phyloP scores from a whole-genome alignment of 73 alveolate species.

The Paramecium tetraurelia region DNA sequence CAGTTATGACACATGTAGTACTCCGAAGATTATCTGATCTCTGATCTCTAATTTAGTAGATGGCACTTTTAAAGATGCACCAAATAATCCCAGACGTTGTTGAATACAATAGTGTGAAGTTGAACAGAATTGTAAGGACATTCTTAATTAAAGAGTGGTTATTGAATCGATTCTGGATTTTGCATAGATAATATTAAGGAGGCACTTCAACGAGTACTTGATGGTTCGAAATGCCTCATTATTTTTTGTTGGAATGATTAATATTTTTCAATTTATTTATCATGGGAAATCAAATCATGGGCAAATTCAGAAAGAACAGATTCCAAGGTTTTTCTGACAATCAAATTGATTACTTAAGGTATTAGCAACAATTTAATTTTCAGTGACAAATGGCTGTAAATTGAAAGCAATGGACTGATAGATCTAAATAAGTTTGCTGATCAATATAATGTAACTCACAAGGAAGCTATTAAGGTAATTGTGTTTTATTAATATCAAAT shows the following conservation, averaged over 20 bases:
- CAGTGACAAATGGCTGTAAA: conserved; percentile 29
- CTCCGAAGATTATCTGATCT: not conserved
- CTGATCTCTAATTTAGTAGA: not conserved
- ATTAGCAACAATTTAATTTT: not conserved
- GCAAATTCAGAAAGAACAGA: conserved; percentile 57
- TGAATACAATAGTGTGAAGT: not conserved
- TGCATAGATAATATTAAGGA: not conserved
- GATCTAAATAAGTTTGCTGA: conserved; percentile 29
- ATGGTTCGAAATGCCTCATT: not conserved
- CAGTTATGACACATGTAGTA: not conserved
- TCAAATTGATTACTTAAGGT: conserved; percentile 54
- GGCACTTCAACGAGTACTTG: not conserved
- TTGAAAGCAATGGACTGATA: not conserved
- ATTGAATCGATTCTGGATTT: not conserved
- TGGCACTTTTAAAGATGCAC: not conserved
- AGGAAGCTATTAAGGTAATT: not conserved
- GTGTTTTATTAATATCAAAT: no score
- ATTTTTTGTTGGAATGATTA: not conserved
- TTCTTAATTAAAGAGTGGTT: not conserved
- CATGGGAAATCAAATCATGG: conserved; percentile 65
- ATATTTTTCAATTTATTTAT: not conserved
- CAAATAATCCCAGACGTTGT: not conserved
- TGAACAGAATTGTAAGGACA: not conserved
- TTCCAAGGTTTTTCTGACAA: conserved; percentile 59
- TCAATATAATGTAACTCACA: not conserved